These are phyloP conservation scores for Pulveroboletus sp. DNA, from an alignment of 1,284 basidiomycete species.

Conservation along the genomic window DNA sequence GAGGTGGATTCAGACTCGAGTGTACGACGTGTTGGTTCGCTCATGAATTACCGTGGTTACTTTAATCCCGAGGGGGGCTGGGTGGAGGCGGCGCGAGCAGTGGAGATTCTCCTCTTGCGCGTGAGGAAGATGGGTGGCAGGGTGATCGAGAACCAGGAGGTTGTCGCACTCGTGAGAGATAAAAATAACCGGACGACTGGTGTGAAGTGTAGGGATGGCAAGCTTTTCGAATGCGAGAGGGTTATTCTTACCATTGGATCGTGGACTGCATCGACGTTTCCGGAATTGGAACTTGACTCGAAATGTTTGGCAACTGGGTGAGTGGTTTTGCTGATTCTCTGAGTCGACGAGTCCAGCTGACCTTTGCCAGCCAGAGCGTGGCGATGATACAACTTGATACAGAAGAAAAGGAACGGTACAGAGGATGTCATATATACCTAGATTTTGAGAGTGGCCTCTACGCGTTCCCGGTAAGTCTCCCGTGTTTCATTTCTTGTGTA, in stretches of 20 bases:
- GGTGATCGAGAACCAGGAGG: conserved; percentile 59
- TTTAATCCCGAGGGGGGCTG: conserved; percentile 83
- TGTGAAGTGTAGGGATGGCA: conserved; percentile 65
- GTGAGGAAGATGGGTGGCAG: conserved; percentile 63
- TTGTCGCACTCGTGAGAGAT: conserved; percentile 47
- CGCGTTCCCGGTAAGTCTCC: conserved; percentile 66
- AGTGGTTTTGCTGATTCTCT: conserved; percentile 18
- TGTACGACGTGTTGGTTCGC: conserved; percentile 25
- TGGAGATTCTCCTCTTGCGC: conserved; percentile 56
- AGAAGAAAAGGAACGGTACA: conserved; percentile 67
- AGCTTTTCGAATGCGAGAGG: conserved; percentile 51
- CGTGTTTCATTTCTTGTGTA: neutral
- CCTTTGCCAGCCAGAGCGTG: conserved; percentile 64
- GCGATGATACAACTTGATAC: conserved; percentile 72
- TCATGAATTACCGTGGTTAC: conserved; percentile 53
- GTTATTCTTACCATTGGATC: conserved; percentile 75
- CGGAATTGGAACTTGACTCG: conserved; percentile 51
- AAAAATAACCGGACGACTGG: conserved; percentile 51
- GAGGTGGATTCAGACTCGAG: conserved; percentile 15
- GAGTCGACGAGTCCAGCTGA: neutral
- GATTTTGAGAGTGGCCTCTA: conserved; percentile 74
- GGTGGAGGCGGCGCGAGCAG: conserved; percentile 76
- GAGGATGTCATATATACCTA: conserved; percentile 68
- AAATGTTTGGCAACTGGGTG: conserved; percentile 72
- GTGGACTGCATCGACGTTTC: conserved; percentile 83